Base-by-base conservation (phyloP, 2,329 filamentous ascomycete genomes). In the Pseudogymnoascus sp. region DNA sequence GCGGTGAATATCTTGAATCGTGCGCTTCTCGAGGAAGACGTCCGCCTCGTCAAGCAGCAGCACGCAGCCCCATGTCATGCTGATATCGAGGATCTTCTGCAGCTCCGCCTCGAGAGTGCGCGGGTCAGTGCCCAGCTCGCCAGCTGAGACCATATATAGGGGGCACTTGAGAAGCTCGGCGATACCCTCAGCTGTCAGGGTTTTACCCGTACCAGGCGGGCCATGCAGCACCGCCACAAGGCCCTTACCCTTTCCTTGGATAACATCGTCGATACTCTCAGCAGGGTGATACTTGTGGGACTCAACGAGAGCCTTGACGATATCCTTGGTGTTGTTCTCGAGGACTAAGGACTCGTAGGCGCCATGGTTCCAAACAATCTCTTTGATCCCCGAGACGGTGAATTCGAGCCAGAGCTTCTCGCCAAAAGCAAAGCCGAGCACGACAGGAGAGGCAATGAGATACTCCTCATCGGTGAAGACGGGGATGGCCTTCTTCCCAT, bases 351-450 rank as follows among this genome's bases (percentile, higher is more conserved):
- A 92, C 59, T 89, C 85, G 75, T 95, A 96, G 0, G 92, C 92
- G 13, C 85, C 82, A 44, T 89, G 85, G 70, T 96, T 93, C 90
- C 90, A 96, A 37, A 86, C 82, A 66, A 96, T 93, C 3, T 96
- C 89, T 50, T 84, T 83, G 66, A 96, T 82, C 0, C 87, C 86
- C 0, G 88, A 90, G 19, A 97, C 87, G 0, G 86, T 87, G 70
- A 96, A 91, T 73, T 96, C 91, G 0, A 96, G 82, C 93, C 92
- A 97, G 8, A 91, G 80, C 76, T 96, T 96, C 75, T 96, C 91
- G 0, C 85, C 86, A 73, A 96, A 96, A 0, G 90, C 85, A 70
- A 96, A 96, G 0, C 92, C 93, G 1, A 96, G 82, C 0, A 96
- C 90, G 0, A 96, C 86, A 0, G 92, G 89, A 1, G 90, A 93